These are phyloP conservation scores for Epichloe baconii DNA, from an alignment of 2,329 filamentous ascomycete species.

Conservation along the genomic window DNA sequence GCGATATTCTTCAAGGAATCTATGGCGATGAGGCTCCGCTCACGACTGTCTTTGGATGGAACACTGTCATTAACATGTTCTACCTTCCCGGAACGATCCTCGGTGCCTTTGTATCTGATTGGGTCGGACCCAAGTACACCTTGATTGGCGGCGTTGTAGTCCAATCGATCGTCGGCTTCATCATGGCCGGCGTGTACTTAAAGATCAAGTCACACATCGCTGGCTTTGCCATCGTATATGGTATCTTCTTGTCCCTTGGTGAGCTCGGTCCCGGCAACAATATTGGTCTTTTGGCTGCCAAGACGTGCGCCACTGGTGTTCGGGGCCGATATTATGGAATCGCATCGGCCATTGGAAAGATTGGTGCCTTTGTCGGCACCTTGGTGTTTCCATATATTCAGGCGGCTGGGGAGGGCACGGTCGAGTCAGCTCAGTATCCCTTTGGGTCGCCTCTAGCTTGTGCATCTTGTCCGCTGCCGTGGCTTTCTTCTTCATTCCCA, in stretches of 20 bases:
- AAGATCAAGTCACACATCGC: conserved; percentile 44
- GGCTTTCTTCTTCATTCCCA: conserved; percentile 52
- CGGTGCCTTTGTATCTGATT: conserved; percentile 66
- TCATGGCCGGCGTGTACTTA: conserved; percentile 72
- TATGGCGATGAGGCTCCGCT: conserved; percentile 47
- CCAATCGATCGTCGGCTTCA: conserved; percentile 72
- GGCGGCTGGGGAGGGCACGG: conserved; percentile 35
- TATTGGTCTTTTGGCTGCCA: conserved; percentile 75
- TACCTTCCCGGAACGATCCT: conserved; percentile 73
- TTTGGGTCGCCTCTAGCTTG: conserved; percentile 69
- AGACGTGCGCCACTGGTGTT: conserved; percentile 78
- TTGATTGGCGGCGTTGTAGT: conserved; percentile 56
- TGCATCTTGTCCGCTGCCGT: conserved; percentile 58
- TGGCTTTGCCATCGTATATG: conserved; percentile 23
- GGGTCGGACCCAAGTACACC: conserved; percentile 63
- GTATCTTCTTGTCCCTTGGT: conserved; percentile 25
- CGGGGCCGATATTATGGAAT: conserved; percentile 62
- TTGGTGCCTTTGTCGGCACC: conserved; percentile 75
- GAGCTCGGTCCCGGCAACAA: conserved; percentile 76
- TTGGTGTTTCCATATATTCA: conserved; percentile 53
- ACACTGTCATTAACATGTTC: conserved; percentile 76
- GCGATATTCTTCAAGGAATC: conserved; percentile 56
- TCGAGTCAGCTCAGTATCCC: conserved; percentile 63
- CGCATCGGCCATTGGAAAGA: conserved; percentile 61
- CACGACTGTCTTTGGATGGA: conserved; percentile 77